phyloP scores from a whole-genome alignment of 1,139 yeast species.

The Lodderomyces metapsilosis region DNA sequence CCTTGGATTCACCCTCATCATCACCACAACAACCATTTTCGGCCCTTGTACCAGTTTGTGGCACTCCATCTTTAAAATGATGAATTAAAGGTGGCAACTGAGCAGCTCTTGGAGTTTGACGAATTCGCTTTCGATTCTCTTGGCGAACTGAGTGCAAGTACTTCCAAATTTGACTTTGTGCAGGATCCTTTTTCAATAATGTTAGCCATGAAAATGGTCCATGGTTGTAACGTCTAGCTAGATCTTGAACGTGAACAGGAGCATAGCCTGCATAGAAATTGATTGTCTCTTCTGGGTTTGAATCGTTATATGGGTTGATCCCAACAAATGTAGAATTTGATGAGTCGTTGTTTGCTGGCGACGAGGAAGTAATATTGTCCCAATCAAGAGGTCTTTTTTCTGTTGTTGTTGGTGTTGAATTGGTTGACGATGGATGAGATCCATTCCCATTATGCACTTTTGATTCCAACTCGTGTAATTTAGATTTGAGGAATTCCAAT shows the following conservation, averaged over 20 bases:
- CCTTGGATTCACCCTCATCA: background rate
- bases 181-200: constrained; percentile 33
- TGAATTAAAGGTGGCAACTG: background rate
- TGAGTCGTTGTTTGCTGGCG: constrained; percentile 5
- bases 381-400: background rate
- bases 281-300: constrained; percentile 20
- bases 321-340: constrained; percentile 22
- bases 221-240: constrained; percentile 27
- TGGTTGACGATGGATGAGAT: background rate
- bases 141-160: constrained; percentile 7
- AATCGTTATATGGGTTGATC: constrained; percentile 26
- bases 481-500: constrained; percentile 7
- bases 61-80: background rate
- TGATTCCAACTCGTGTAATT: constrained; percentile 11
- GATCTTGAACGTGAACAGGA: constrained; percentile 23
- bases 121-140: constrained; percentile 15
- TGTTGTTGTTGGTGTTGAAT: background rate
- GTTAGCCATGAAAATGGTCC: constrained; percentile 45
- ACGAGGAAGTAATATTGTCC: background rate
- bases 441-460: background rate
- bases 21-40: background rate
- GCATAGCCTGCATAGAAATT: constrained; percentile 35
- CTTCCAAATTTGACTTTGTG: constrained; percentile 20
- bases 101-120: constrained; percentile 8
- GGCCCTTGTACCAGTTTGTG: background rate